Conservation (phyloP, 129 eudicot genomes). For the Flaveria ramosissima region DNA sequence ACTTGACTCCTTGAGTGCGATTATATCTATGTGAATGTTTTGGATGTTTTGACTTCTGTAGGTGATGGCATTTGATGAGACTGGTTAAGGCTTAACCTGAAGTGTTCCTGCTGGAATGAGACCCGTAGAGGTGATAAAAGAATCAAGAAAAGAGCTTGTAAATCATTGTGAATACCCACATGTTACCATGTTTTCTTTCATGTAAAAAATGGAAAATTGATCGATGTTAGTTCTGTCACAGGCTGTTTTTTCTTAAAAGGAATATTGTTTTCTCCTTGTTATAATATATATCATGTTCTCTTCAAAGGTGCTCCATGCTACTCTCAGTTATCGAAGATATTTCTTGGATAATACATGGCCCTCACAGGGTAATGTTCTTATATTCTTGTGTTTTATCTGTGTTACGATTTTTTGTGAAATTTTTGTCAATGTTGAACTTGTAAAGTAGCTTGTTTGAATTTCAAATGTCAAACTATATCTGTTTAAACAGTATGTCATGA, state of each 20-base stretch:
- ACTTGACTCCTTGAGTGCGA: not conserved
- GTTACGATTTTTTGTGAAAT: not conserved
- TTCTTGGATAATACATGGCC: conserved; percentile 12
- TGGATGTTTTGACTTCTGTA: conserved; percentile 37
- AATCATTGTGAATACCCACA: conserved; percentile 55
- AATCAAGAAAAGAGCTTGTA: conserved; percentile 44
- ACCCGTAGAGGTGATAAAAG: conserved; percentile 30
- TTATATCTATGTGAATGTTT: conserved; percentile 13
- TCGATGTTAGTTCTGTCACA: conserved; percentile 24
- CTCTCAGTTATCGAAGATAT: conserved; percentile 7
- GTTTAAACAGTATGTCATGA: not conserved
- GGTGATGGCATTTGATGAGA: conserved; percentile 94
- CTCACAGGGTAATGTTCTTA: conserved; percentile 13
- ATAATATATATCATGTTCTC: conserved; percentile 15
- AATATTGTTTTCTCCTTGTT: conserved; percentile 12
- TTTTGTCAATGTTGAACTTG: not conserved
- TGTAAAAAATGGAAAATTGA: conserved; percentile 31
- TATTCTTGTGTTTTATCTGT: not conserved
- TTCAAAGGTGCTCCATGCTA: conserved; percentile 12
- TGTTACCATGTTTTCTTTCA: conserved; percentile 33
- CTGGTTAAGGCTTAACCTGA: conserved; percentile 48
- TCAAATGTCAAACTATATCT: not conserved
- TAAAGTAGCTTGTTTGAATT: not conserved
- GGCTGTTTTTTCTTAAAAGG: conserved; percentile 30
- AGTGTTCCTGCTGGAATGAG: conserved; percentile 39